A percentile compares a stretch with the other conserved stretches of the same genome.
phyloP scores from a whole-genome alignment of 345 rosid species.

The Syzygium oleosum region DNA sequence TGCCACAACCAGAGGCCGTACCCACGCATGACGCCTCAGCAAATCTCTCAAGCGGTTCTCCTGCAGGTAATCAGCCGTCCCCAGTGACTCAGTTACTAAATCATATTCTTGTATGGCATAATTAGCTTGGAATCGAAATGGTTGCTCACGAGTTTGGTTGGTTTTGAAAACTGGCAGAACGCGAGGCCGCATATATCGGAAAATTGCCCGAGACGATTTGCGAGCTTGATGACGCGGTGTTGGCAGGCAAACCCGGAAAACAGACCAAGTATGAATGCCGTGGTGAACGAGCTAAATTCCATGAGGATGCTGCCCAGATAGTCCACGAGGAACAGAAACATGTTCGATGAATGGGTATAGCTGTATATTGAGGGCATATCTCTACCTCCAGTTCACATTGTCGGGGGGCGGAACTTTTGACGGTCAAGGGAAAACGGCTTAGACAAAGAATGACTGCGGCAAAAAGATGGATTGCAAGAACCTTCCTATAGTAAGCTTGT shows the following conservation, averaged over 20 bases:
- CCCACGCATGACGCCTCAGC: not conserved
- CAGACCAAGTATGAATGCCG: no score
- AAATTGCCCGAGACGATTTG: no score
- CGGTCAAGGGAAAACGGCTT: slow-evolving; percentile 45
- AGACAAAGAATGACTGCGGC: slow-evolving; percentile 22
- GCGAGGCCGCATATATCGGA: no score
- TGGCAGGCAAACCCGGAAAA: no score
- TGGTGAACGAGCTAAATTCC: no score
- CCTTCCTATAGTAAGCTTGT: slow-evolving; percentile 33
- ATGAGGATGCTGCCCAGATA: no score
- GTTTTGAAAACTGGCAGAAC: no score
- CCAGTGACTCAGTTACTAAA: not conserved
- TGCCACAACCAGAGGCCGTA: not conserved
- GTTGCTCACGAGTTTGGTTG: not conserved
- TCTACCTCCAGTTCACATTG: slow-evolving; percentile 20
- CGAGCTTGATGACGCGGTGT: no score
- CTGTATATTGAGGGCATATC: no score
- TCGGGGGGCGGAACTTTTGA: slow-evolving; percentile 54
- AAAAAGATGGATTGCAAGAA: slow-evolving; percentile 14
- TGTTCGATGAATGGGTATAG: no score
- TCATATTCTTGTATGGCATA: not conserved
- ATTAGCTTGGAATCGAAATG: not conserved
- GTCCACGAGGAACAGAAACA: no score
- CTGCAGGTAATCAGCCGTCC: not conserved
- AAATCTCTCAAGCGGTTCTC: not conserved